Evolutionary conservation across 2,329 filamentous ascomycete genomes (phyloP), one percentile per base, ranked within the genome.

Genomic region (Colletotrichum sp.): DNA sequence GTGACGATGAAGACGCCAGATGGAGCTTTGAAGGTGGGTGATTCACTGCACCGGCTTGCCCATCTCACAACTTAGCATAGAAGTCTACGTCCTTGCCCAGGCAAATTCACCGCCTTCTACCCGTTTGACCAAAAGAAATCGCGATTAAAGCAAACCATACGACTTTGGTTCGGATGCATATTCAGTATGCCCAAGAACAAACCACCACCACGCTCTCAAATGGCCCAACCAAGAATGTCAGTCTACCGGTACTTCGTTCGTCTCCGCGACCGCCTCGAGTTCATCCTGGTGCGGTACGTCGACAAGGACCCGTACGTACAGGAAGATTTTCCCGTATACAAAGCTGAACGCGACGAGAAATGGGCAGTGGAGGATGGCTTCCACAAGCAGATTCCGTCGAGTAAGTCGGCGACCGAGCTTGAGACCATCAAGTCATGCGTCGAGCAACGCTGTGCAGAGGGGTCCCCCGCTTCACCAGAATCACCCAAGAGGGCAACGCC

Each of bases 191-290:
- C 30, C 10, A 52, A 9, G 2, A 15, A 28, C 21, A 21, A 26
- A 21, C 21, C 32, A n/a, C 15, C 38, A 15, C 26, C 58, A 38
- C 32, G 38, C 61, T 30, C 28, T 38, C 56, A 26, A 16, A n/a
- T 28, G 8, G 16, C 26, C 3, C 48, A 34, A 12, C 64, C 66
- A 12, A 58, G 61, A 16, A 62, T 56, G 55, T 76, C 75, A 6
- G 62, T 30, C 21, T 62, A 36, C 34, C 67, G 75, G 48, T 66
- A 34, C 21, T n/a, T 71, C 48, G 9, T 66, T 15, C 75, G 75
- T 12, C 72, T 77, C 30, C 68, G 68, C 64, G 75, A 77, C 32
- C 67, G 67, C 60, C 55, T 75, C 28, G 72, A 76, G 43, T 48
- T 74, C 38, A 18, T 76, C 15, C 71, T 75, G 28, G 38, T 67